Conservation (phyloP, 768 basidiomycete species). For the Pseudohyphozyma bogoriensis region DNA sequence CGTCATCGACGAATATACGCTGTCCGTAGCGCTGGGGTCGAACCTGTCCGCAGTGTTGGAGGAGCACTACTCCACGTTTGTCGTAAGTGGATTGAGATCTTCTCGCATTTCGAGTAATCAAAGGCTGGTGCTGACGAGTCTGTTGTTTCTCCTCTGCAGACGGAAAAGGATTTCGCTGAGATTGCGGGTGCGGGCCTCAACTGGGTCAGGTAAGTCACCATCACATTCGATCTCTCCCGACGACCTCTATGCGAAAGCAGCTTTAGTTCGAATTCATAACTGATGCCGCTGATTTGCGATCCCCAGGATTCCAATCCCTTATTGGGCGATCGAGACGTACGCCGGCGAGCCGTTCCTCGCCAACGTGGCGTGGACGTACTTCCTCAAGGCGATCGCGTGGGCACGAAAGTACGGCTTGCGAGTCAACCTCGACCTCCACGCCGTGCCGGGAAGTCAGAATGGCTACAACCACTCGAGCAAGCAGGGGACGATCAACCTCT, state of each 20-base stretch:
- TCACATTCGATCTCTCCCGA: no score
- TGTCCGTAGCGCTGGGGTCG: slow-evolving; percentile 61
- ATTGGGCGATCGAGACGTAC: slow-evolving; percentile 80
- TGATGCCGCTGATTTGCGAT: no score
- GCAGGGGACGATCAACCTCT: slow-evolving; percentile 62
- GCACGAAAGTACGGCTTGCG: slow-evolving; percentile 91
- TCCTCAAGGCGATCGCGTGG: slow-evolving; percentile 58
- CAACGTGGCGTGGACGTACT: slow-evolving; percentile 61
- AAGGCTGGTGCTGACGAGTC: background rate
- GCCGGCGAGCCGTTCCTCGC: slow-evolving; percentile 70
- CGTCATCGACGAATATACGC: slow-evolving; percentile 73
- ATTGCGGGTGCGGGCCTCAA: slow-evolving; percentile 94
- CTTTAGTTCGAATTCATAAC: no score
- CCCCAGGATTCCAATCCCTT: slow-evolving; percentile 80
- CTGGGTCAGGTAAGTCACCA: no score
- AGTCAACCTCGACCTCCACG: slow-evolving; percentile 80
- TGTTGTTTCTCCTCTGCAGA: slow-evolving; percentile 44
- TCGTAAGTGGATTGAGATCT: slow-evolving; percentile 48
- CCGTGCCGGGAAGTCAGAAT: slow-evolving; percentile 66
- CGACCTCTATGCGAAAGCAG: no score
- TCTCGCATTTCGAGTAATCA: background rate
- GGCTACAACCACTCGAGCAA: slow-evolving; percentile 95
- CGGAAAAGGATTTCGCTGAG: slow-evolving; percentile 84
- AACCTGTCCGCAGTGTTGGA: slow-evolving; percentile 60
- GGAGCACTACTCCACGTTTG: slow-evolving; percentile 86